Evolutionary conservation across 345 rosid species (phyloP), one percentile per base, ranked within the genome.

Genomic region (Firmiana major): DNA sequence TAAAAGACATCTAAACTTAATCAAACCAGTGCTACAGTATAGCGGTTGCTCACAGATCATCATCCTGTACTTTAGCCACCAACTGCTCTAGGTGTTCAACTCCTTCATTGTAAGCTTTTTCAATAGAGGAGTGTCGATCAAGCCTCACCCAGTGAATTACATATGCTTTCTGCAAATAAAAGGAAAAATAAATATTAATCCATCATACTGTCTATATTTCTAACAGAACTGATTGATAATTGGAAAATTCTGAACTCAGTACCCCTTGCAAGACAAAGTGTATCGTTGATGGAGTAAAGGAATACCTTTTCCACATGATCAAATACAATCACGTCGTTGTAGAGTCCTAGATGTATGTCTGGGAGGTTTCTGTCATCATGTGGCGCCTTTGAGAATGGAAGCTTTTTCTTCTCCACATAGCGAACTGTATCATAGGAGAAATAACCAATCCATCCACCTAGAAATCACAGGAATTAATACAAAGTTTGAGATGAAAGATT

Each of bases 371-470:
- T 90, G 74, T 93, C 98, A 86, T 95, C 97, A 54, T 79, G 73
- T 13, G 99, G 96, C 0, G 97, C 94, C 70, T 73, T 83, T 19
- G 92, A 81, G 81, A 93, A 95, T 11, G 94, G 88, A 43, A 95
- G 83, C 81, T 84, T 93, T 79, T 87, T 89, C 83, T 86, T 92
- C 84, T 95, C 99, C 8, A 85, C 91, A 17, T 95, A 90, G 57
- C 98, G 90, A 64, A 95, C 91, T 2, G 96, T 92, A 71, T 93
- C 98, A 40, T 95, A 95, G 0, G 99, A 90, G 84, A 95, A 95
- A 81, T 87, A 93, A 76, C 99, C 99, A 81, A 93, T 86, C 99
- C 99, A 95, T 43, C 99, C 99, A 88, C 99, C 99, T 93, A 78
- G 15, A 34, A 71, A 76, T 55, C 48, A 64, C n/a, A 64, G 31